A percentile compares a stretch with the other conserved stretches of the same genome.
Conservation (phyloP, 495 filamentous ascomycete species). For the Xylaria castorea region DNA sequence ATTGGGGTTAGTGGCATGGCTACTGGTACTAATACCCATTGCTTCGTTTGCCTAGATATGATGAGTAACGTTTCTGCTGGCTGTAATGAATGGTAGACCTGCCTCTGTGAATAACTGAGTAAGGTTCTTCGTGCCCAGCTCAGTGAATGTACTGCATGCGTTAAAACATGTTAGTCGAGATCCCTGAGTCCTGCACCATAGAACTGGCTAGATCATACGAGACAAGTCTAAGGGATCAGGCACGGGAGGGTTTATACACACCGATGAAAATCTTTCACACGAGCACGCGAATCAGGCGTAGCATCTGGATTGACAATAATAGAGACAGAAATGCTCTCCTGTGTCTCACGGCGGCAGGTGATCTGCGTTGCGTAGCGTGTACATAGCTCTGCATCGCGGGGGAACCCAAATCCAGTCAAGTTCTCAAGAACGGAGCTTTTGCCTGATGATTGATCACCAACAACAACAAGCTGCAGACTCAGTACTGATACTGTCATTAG, state of each 20-base stretch:
- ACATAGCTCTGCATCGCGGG: conserved; percentile 58
- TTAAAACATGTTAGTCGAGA: too few species aligned
- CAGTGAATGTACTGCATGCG: too few species aligned
- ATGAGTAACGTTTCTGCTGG: conserved; percentile 22
- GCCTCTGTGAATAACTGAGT: conserved; percentile 41
- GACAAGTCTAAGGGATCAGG: too few species aligned
- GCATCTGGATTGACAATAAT: conserved; percentile 53
- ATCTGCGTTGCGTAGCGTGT: conserved; percentile 68
- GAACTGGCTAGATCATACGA: too few species aligned
- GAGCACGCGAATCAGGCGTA: conserved; percentile 20
- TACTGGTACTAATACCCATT: conserved; percentile 51
- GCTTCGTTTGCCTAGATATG: conserved; percentile 45
- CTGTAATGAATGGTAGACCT: conserved; percentile 9
- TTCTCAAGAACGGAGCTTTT: conserved; percentile 62
- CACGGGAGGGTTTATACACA: too few species aligned
- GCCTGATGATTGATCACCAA: conserved; percentile 59
- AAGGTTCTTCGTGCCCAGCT: conserved; percentile 36
- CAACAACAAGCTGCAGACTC: conserved; percentile 50
- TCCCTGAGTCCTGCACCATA: too few species aligned
- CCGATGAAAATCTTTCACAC: conserved; percentile 32
- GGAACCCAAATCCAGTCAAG: conserved; percentile 59
- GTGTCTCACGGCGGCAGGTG: conserved; percentile 52
- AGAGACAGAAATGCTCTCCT: conserved; percentile 44
- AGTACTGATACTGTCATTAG: not conserved
- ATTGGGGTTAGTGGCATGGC: conserved; percentile 22